Conservation (phyloP, 192 early-diverging fungal species). For the Globomyces pollinis-pini region DNA sequence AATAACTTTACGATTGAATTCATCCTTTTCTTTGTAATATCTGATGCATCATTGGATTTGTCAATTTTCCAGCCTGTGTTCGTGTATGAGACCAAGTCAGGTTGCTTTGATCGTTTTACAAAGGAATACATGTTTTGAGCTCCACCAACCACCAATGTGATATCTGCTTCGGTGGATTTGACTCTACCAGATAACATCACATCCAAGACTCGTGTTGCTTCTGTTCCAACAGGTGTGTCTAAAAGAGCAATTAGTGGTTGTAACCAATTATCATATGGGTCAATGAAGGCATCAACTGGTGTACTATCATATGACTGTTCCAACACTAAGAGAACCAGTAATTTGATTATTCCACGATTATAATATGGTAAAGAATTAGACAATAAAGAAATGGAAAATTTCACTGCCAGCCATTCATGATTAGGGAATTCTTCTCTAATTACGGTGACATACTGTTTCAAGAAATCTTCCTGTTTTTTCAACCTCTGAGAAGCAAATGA, state of each 20-base stretch:
- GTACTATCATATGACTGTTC: not conserved
- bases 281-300: constrained; percentile 18
- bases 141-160: constrained; percentile 11
- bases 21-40: constrained; percentile 4
- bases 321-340: not conserved
- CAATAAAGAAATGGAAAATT: constrained; percentile 59
- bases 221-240: constrained; percentile 50
- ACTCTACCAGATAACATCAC: constrained; percentile 28
- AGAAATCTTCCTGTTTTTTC: constrained; percentile 64
- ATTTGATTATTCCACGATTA: not conserved
- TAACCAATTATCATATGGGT: constrained; percentile 57
- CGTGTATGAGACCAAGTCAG: not conserved
- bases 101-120: not conserved
- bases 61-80: not conserved
- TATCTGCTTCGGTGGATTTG: constrained; percentile 16
- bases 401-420: constrained; percentile 56
- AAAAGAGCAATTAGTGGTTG: constrained; percentile 61
- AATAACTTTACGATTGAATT: not conserved
- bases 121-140: constrained; percentile 6
- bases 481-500: constrained; percentile 60
- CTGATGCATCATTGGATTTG: not conserved
- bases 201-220: constrained; percentile 70
- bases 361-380: constrained; percentile 41
- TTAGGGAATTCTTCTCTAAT: constrained; percentile 53
- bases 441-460: constrained; percentile 53